Conservation (phyloP, 495 filamentous ascomycete genomes). For the Hypoxylon rickii region DNA sequence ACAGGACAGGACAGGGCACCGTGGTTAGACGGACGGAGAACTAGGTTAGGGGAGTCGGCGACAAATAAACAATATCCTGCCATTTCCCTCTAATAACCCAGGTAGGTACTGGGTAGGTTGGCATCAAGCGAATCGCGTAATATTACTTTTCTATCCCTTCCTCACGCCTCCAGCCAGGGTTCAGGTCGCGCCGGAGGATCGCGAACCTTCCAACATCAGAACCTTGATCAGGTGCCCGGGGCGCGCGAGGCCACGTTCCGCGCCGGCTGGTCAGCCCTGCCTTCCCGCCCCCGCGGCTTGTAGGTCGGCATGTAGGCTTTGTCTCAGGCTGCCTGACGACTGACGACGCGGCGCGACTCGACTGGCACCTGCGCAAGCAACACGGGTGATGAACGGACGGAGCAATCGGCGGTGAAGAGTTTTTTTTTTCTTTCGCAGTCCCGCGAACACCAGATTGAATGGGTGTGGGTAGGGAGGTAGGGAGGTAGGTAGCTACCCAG, state of each 20-base stretch:
- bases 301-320: conserved; percentile 1
- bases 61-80: neutral
- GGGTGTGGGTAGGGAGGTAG: no score
- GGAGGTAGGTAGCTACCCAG: no score
- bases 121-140: no score
- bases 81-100: neutral
- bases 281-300: conserved; percentile 15
- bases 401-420: conserved; percentile 27
- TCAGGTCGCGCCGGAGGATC: conserved; percentile 16
- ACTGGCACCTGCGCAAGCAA: neutral
- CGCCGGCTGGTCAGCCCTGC: neutral
- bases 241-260: neutral
- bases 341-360: conserved; percentile 8
- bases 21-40: conserved; percentile 16
- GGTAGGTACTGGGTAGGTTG: no score
- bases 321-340: conserved; percentile 28
- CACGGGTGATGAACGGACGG: no score
- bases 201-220: conserved; percentile 6
- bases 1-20: no score
- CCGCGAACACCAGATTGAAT: conserved; percentile 21
- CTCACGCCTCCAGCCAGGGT: neutral
- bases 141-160: conserved; percentile 3
- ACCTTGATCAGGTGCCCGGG: conserved; percentile 12
- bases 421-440: neutral
- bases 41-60: neutral